Percentiles rank a stretch among this genome's conserved stretches.
Conservation (phyloP, 208 protist genomes). For the Borovskyia barvae region DNA sequence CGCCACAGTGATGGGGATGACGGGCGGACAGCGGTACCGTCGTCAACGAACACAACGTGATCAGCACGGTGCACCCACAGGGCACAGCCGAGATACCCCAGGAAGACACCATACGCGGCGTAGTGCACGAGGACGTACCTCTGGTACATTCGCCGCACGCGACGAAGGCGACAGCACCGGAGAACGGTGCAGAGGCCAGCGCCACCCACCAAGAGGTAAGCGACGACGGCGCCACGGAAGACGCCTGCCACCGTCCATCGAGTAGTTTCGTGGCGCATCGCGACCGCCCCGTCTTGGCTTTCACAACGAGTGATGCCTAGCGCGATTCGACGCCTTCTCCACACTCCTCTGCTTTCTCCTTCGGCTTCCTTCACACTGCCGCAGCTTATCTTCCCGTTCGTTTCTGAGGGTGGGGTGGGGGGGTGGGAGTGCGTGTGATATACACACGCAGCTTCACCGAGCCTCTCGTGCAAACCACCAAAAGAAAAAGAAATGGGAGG, state of each 20-base stretch:
- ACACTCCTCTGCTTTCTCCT: too few species aligned
- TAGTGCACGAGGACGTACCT: conserved; percentile 15
- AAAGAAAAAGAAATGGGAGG: background rate
- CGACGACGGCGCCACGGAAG: background rate
- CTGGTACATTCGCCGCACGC: conserved; percentile 22
- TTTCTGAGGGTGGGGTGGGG: background rate
- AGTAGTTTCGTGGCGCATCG: too few species aligned
- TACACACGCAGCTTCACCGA: background rate
- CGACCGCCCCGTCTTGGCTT: too few species aligned
- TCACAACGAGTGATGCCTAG: too few species aligned
- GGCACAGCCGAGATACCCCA: conserved; percentile 9
- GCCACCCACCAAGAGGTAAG: conserved; percentile 1
- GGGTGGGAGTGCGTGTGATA: background rate
- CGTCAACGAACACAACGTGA: too few species aligned
- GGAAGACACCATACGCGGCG: conserved; percentile 14
- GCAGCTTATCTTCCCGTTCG: too few species aligned
- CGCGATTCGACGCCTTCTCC: too few species aligned
- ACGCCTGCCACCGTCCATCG: too few species aligned
- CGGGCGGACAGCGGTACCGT: too few species aligned
- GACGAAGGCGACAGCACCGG: conserved; percentile 15
- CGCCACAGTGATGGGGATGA: too few species aligned
- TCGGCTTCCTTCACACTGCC: too few species aligned
- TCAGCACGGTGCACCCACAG: background rate
- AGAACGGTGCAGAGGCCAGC: conserved; percentile 5
- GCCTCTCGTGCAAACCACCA: background rate